phyloP scores from a whole-genome alignment of 495 filamentous ascomycete genomes.

The Aspergillus steynii region DNA sequence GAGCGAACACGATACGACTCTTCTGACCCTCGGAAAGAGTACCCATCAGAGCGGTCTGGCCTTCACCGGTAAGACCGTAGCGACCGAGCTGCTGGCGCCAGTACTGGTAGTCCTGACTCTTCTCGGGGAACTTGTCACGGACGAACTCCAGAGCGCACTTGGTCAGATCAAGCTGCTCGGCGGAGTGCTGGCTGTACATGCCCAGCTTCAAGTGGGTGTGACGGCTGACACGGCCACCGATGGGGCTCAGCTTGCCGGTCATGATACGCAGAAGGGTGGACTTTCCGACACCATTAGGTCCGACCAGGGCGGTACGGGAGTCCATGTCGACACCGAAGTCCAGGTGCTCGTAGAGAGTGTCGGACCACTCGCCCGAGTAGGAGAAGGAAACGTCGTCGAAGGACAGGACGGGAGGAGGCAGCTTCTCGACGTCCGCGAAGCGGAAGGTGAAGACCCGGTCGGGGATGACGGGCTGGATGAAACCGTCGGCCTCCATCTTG shows the following conservation, averaged over 20 bases:
- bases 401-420: slow-evolving; percentile 92
- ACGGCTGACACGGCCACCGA: slow-evolving; percentile 73
- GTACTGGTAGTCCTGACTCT: slow-evolving; percentile 97
- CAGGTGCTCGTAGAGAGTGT: slow-evolving; percentile 93
- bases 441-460: slow-evolving; percentile 97
- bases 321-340: slow-evolving; percentile 99
- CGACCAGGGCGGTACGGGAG: slow-evolving; percentile 93
- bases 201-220: slow-evolving; percentile 99
- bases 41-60: slow-evolving; percentile 96
- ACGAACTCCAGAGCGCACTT: slow-evolving; percentile 98
- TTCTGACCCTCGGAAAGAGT: slow-evolving; percentile 98
- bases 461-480: slow-evolving; percentile 83
- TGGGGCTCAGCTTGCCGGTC: slow-evolving; percentile 93
- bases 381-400: slow-evolving; percentile 98
- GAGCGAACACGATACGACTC: slow-evolving; percentile 94
- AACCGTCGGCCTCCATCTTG: slow-evolving; percentile 99
- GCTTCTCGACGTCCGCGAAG: slow-evolving; percentile 97
- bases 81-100: slow-evolving; percentile 96
- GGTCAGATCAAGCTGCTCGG: slow-evolving; percentile 96
- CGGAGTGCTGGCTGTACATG: slow-evolving; percentile 96
- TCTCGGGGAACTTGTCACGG: slow-evolving; percentile 85
- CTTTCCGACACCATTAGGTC: slow-evolving; percentile 99
- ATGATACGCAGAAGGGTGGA: slow-evolving; percentile 97
- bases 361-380: slow-evolving; percentile 84
- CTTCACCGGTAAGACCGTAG: slow-evolving; percentile 87